Base-by-base conservation (phyloP, 2,329 filamentous ascomycete species). In the Leptographium lundbergii region DNA sequence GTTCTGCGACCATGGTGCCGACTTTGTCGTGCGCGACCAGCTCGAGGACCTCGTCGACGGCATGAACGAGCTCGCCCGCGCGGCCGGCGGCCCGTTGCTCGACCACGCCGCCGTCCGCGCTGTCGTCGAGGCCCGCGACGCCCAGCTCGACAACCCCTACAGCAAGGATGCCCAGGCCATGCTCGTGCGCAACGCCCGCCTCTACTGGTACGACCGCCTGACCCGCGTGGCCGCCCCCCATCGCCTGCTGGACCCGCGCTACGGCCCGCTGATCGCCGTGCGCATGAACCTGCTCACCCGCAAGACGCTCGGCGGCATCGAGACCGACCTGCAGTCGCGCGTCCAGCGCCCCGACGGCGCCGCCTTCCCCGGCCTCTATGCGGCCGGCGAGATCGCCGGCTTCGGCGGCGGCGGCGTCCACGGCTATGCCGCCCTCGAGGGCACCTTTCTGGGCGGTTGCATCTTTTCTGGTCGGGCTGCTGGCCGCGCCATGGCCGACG, bases 331-430 rank as follows among this genome's bases (percentile, higher is more conserved):
- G 25, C 66, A 74, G 42, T 81, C 79, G 61, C 78, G 81, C 29
- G 81, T 81, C 1, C 78, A 82, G 73, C 72, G 69, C 56, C 66
- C 70, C 1, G 71, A 76, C 29, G 80, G 81, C 6, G 71, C 71
- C 9, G 62, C 67, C 0, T 83, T 84, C 64, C 72, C 76, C 0
- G 81, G 81, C 0, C 64, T 85, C 17, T 85, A 83, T 59, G 81
- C 81, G 0, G 81, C 81, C 0, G 81, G 81, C 6, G 81, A 85
- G 66, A 79, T 72, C 1, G 80, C 81, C 0, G 81, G 81, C 0
- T 85, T 85, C 60, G 81, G 81, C 0, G 81, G 82, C 2, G 81
- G 81, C 2, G 81, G 82, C 19, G 78, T 84, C 0, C 82, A 85
- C 63, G 82, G 81, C 0, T 84, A 85, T 64, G 82, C 74, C 63